phyloP scores from a whole-genome alignment of 192 early-diverging fungal genomes.

The Rhizophagus sp. region DNA sequence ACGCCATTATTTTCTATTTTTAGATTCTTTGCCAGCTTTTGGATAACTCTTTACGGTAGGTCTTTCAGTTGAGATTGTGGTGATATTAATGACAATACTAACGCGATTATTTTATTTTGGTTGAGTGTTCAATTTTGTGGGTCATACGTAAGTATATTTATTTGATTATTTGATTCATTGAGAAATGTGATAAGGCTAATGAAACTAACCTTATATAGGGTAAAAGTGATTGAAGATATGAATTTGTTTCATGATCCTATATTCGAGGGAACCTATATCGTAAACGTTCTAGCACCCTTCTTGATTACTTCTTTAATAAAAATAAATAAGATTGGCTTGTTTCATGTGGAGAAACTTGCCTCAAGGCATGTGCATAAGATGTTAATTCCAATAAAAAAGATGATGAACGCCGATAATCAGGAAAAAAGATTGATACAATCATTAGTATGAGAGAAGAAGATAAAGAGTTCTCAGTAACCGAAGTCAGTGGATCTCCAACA shows the following conservation, averaged over 20 bases:
- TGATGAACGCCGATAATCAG: slow-evolving; percentile 4
- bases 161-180: too few species aligned
- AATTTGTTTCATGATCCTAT: slow-evolving; percentile 18
- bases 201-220: too few species aligned
- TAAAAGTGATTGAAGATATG: too few species aligned
- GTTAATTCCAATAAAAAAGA: background rate
- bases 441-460: slow-evolving; percentile 5
- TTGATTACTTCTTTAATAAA: slow-evolving; percentile 2
- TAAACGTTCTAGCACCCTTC: background rate
- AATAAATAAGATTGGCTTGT: slow-evolving; percentile 7
- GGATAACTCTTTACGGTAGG: too few species aligned
- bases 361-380: slow-evolving; percentile 5
- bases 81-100: too few species aligned
- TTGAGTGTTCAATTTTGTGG: background rate
- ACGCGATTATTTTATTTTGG: too few species aligned
- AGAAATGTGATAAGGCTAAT: too few species aligned
- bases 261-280: slow-evolving; percentile 2
- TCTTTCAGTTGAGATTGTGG: too few species aligned
- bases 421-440: slow-evolving; percentile 14
- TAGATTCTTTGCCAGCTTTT: too few species aligned
- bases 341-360: slow-evolving; percentile 7
- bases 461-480: slow-evolving; percentile 1
- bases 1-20: too few species aligned
- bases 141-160: slow-evolving; percentile 13
- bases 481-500: slow-evolving; percentile 2